phyloP scores from a whole-genome alignment of 176 grass and related monocot species.

The Puccinellia tenuiflora region DNA sequence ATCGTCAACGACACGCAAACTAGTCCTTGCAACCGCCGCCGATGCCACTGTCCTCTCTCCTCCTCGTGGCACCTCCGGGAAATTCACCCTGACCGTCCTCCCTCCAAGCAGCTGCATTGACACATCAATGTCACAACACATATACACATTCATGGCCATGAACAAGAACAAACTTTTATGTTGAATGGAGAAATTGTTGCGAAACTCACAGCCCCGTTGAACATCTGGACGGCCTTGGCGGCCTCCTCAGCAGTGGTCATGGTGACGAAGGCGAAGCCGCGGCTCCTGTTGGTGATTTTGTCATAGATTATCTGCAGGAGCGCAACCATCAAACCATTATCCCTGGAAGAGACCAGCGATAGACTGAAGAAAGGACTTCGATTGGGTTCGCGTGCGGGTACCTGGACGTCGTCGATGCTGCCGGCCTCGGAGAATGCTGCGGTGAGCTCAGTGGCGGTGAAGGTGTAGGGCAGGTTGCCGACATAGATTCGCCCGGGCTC shows the following conservation, averaged over 20 bases:
- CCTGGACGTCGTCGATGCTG: constrained; percentile 61
- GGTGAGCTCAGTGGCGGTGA: constrained; percentile 52
- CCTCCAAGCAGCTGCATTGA: constrained; percentile 62
- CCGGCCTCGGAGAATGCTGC: constrained; percentile 72
- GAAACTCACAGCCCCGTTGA: constrained; percentile 72
- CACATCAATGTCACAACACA: neutral
- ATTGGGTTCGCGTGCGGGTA: neutral
- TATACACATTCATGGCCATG: neutral
- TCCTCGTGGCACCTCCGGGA: constrained; percentile 87
- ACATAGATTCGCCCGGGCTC: constrained; percentile 75
- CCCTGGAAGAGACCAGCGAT: neutral
- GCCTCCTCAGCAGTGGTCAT: constrained; percentile 71
- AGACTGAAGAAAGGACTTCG: neutral
- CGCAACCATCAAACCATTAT: neutral
- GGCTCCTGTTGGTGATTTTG: constrained; percentile 72
- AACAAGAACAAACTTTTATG: neutral
- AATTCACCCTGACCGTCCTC: constrained; percentile 73
- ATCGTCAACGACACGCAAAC: constrained; percentile 39
- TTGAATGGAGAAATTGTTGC: neutral
- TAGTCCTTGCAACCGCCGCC: constrained; percentile 19
- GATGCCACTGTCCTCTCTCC: constrained; percentile 52
- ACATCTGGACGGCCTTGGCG: constrained; percentile 69
- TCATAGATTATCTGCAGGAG: constrained; percentile 67
- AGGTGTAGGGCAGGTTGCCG: constrained; percentile 72
- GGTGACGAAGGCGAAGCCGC: constrained; percentile 89